These are phyloP conservation scores for Trypanosoma caninum DNA, from an alignment of 208 protist genomes.

Conservation along the genomic window DNA sequence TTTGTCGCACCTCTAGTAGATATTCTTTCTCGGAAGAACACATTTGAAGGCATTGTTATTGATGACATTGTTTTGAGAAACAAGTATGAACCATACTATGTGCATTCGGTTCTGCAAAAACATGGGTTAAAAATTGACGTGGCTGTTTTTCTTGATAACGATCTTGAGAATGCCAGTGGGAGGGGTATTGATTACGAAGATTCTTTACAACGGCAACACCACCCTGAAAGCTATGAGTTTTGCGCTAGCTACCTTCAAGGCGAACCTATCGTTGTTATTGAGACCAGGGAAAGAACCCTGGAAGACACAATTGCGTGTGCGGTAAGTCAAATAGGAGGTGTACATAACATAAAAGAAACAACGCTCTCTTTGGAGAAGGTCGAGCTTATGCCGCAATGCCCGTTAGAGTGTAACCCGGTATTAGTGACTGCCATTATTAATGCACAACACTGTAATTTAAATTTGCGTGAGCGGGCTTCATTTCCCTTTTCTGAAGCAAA, in stretches of 20 bases:
- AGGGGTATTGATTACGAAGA: constrained; percentile 47
- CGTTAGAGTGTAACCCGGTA: constrained; percentile 49
- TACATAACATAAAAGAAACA: constrained; percentile 27
- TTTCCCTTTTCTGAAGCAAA: constrained; percentile 84
- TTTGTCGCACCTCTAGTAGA: constrained; percentile 37
- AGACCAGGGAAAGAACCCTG: constrained; percentile 32
- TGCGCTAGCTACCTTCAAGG: constrained; percentile 23
- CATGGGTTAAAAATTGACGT: constrained; percentile 54
- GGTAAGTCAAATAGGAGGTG: constrained; percentile 27
- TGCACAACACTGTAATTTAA: constrained; percentile 36
- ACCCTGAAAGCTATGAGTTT: constrained; percentile 86
- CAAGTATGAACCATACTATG: constrained; percentile 74
- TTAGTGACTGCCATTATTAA: constrained; percentile 51
- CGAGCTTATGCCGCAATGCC: constrained; percentile 53
- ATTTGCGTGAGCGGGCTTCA: constrained; percentile 24
- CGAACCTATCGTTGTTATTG: constrained; percentile 40
- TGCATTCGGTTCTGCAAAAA: constrained; percentile 51
- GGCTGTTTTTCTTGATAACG: constrained; percentile 51
- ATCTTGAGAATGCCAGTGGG: constrained; percentile 38
- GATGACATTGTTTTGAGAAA: constrained; percentile 72
- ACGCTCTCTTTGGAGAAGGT: constrained; percentile 45
- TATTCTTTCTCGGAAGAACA: constrained; percentile 32
- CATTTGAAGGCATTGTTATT: constrained; percentile 67
- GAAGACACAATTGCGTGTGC: constrained; percentile 37
- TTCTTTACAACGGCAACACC: constrained; percentile 32